These are phyloP conservation scores for Candida nanaspora DNA, from an alignment of 805 yeast genomes.

Conservation along the genomic window DNA sequence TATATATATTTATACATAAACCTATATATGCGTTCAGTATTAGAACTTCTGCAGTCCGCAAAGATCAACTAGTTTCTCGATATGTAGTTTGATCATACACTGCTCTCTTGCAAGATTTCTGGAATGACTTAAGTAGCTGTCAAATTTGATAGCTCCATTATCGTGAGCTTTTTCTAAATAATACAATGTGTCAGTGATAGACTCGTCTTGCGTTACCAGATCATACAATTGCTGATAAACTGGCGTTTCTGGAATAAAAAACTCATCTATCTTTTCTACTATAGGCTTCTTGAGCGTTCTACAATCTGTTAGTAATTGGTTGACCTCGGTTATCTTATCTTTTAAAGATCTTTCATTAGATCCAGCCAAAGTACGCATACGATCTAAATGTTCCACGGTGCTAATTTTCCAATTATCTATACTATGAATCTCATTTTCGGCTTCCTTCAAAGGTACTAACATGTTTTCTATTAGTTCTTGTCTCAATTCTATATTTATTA, in stretches of 20 bases:
- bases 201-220: constrained; percentile 56
- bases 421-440: too few relatives aligned
- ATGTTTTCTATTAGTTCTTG: constrained; percentile 7
- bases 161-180: constrained; percentile 52
- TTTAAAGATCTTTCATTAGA: too few relatives aligned
- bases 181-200: constrained; percentile 61
- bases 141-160: constrained; percentile 35
- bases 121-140: constrained; percentile 33
- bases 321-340: constrained; percentile 8
- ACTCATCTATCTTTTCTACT: constrained; percentile 29
- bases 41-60: too few relatives aligned
- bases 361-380: too few relatives aligned
- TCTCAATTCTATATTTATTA: constrained; percentile 2
- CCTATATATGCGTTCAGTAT: too few relatives aligned
- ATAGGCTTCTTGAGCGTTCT: background rate
- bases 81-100: constrained; percentile 43
- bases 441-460: constrained; percentile 1
- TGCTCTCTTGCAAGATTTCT: constrained; percentile 59
- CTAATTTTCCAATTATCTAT: too few relatives aligned
- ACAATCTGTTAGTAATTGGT: constrained; percentile 7
- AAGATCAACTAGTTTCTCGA: constrained; percentile 25
- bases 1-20: too few relatives aligned
- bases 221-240: constrained; percentile 58
- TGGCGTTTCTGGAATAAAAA: constrained; percentile 43
- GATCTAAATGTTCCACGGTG: too few relatives aligned